These are phyloP conservation scores for Sclerospora graminicola DNA, from an alignment of 352 stramenopile genomes.

Conservation along the genomic window DNA sequence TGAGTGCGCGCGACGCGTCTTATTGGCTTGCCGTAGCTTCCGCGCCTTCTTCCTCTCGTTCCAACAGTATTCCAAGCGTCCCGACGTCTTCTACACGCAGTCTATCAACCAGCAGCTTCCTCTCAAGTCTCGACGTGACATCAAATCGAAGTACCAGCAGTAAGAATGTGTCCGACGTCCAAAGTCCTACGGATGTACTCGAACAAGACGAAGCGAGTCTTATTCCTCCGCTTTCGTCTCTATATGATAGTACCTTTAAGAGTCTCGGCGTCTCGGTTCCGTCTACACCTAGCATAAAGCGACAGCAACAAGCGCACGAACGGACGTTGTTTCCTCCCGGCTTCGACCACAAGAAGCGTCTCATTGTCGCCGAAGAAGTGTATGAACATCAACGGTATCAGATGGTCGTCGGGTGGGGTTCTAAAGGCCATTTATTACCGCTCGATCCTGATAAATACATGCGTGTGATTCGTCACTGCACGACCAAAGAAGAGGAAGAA, in stretches of 20 bases:
- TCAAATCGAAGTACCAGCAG: conserved; percentile 2
- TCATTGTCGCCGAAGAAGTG: conserved; percentile 39
- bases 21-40: conserved; percentile 54
- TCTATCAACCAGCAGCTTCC: conserved; percentile 20
- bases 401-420: conserved; percentile 58
- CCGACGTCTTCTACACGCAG: conserved; percentile 16
- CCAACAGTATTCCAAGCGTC: neutral
- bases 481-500: neutral
- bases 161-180: conserved; percentile 7
- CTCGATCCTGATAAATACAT: conserved; percentile 66
- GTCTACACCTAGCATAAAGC: too few relatives aligned
- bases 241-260: conserved; percentile 21
- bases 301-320: too few relatives aligned
- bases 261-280: conserved; percentile 8
- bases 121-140: conserved; percentile 15
- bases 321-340: neutral
- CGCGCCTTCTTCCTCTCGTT: conserved; percentile 22
- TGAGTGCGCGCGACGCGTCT: conserved; percentile 53
- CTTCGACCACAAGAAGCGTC: conserved; percentile 1
- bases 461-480: conserved; percentile 12
- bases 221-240: neutral
- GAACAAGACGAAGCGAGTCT: neutral
- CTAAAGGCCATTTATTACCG: conserved; percentile 59
- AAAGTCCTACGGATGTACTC: neutral
- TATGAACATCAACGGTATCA: conserved; percentile 69